Evolutionary conservation across 495 filamentous ascomycete species (phyloP).

Genomic region (Hypoxylon subgilvum): DNA sequence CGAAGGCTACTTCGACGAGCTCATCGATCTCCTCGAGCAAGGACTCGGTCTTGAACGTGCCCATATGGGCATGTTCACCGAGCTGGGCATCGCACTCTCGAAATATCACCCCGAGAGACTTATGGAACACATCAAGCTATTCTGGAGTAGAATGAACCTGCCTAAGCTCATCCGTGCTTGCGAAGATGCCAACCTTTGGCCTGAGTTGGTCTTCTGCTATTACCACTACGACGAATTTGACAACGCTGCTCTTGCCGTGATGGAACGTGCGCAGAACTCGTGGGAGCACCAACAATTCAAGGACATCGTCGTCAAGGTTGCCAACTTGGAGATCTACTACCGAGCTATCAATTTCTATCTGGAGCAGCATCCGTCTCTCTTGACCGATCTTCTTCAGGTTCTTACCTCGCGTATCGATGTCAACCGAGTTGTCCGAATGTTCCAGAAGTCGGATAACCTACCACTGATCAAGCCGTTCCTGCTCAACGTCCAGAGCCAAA

Average conservation of each 20-base stretch:
- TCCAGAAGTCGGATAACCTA: constrained; percentile 97
- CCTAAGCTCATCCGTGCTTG: constrained; percentile 96
- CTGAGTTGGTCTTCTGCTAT: constrained; percentile 97
- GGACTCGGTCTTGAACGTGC: constrained; percentile 89
- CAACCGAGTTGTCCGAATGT: constrained; percentile 97
- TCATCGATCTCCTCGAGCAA: constrained; percentile 92
- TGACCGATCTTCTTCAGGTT: constrained; percentile 93
- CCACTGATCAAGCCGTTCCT: constrained; percentile 99
- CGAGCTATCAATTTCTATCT: constrained; percentile 97
- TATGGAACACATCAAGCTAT: constrained; percentile 98
- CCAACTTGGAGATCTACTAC: constrained; percentile 99
- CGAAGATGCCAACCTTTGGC: constrained; percentile 96
- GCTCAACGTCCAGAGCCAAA: constrained; percentile 93
- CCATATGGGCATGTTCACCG: constrained; percentile 92
- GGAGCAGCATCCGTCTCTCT: constrained; percentile 90
- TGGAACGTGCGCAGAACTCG: constrained; percentile 96
- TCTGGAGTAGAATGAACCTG: constrained; percentile 98
- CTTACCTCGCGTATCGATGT: constrained; percentile 94
- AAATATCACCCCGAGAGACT: constrained; percentile 96
- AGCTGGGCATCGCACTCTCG: constrained; percentile 90
- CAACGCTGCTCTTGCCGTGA: constrained; percentile 97
- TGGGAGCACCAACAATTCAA: constrained; percentile 99
- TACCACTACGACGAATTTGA: constrained; percentile 99
- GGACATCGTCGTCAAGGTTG: constrained; percentile 97
- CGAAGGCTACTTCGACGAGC: constrained; percentile 97